These are phyloP conservation scores for Coccinonectria pachysandricola DNA, from an alignment of 2,329 filamentous ascomycete genomes.

Conservation along the genomic window DNA sequence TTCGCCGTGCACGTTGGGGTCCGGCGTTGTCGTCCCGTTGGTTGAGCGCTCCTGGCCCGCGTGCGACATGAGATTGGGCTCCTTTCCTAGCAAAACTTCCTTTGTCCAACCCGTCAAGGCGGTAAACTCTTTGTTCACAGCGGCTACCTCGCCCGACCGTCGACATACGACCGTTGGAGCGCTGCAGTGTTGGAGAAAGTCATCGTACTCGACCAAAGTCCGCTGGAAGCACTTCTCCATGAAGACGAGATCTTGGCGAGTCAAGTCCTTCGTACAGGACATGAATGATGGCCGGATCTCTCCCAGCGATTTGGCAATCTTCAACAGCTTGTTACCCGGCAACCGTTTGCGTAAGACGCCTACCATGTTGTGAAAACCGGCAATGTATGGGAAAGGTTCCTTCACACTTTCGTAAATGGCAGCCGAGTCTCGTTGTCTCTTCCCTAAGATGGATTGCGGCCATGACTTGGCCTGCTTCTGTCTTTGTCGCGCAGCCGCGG, in stretches of 20 bases:
- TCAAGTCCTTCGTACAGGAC: constrained; percentile 80
- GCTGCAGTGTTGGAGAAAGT: constrained; percentile 78
- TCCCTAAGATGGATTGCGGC: constrained; percentile 43
- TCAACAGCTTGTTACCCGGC: constrained; percentile 62
- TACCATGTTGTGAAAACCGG: constrained; percentile 81
- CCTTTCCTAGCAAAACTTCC: constrained; percentile 77
- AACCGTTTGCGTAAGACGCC: constrained; percentile 72
- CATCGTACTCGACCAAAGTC: constrained; percentile 84
- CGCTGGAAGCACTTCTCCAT: constrained; percentile 97
- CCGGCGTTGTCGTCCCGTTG: constrained; percentile 26
- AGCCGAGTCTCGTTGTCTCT: constrained; percentile 62
- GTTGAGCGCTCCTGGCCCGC: constrained; percentile 39
- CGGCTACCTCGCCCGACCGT: constrained; percentile 87
- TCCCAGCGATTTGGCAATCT: constrained; percentile 78
- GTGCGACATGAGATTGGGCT: constrained; percentile 81
- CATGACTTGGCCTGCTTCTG: constrained; percentile 31
- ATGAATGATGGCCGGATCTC: constrained; percentile 91
- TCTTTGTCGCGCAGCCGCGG: constrained; percentile 28
- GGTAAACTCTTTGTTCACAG: constrained; percentile 94
- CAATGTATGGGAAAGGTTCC: constrained; percentile 84
- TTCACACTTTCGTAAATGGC: constrained; percentile 82
- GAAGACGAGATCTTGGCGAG: constrained; percentile 81
- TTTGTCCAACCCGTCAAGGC: constrained; percentile 91
- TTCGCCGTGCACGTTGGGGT: constrained; percentile 23
- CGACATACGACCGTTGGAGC: constrained; percentile 88